Base-by-base conservation (phyloP, 2,329 filamentous ascomycete species). In the Capronia epimyces region DNA sequence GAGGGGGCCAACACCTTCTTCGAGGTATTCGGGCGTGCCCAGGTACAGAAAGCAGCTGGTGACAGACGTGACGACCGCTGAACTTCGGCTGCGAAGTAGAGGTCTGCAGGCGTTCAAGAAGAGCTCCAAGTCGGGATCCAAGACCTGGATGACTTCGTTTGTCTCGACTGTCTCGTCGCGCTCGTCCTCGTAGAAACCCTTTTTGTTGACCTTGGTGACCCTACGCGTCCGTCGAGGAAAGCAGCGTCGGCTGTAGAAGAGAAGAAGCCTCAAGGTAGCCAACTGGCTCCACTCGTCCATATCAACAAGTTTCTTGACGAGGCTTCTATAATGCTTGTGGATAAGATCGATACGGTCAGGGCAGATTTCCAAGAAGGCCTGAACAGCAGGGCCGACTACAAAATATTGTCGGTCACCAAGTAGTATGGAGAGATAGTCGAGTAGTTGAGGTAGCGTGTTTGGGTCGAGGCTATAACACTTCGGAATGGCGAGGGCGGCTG, bases 241-340 rank as follows among this genome's bases (percentile, higher is more conserved):
- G 67, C 89, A 96, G 65, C 81, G 86, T 48, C 93, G 81, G 1
- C 87, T 83, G 67, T 98, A 98, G 18, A 83, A 74, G 1, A 86
- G 84, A 81, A 97, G 84, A 58, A 98, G 74, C 32, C 83, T 80
- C 60, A 98, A 66, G 2, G 87, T 87, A 1, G 89, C 86, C 47
- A 97, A 69, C 70, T 98, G 93, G 36, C 89, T 87, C 93, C 93
- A 98, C 70, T 98, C 93, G 64, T 98, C 93, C 93, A 98, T 98
- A 66, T 98, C 93, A 20, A 96, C 89, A 46, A 97, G 73, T 73
- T 96, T 95, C 67, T 83, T 87, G 56, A 95, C 83, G 56, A 98
- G 73, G 29, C 80, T 77, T 44, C 88, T 82, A 70, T 97, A 98
- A 65, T 95, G 86, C 59, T 86, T 83, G 69, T 98, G 93, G 60